These are phyloP conservation scores for Dioscorea dumetorum DNA, from an alignment of 106 monocot species.

Conservation along the genomic window DNA sequence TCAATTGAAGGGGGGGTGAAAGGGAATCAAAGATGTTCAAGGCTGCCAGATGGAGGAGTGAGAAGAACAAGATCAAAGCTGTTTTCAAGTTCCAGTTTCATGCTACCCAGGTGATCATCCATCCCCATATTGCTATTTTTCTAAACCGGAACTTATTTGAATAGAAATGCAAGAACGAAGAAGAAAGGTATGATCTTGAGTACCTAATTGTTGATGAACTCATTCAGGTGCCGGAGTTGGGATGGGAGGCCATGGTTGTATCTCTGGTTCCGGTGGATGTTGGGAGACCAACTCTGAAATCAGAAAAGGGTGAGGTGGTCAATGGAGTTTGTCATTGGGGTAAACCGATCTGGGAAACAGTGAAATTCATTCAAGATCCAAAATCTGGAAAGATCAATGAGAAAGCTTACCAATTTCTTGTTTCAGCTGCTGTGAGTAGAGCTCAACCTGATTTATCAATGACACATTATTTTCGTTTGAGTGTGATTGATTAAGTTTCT, in stretches of 20 bases:
- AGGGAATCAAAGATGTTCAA: slow-evolving; percentile 68
- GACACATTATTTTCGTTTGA: no score
- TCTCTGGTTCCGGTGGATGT: slow-evolving; percentile 61
- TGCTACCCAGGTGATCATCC: slow-evolving; percentile 48
- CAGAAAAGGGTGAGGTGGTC: slow-evolving; percentile 53
- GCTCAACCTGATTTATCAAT: neutral
- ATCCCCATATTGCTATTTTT: no score
- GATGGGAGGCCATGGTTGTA: slow-evolving; percentile 67
- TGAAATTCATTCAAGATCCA: slow-evolving; percentile 46
- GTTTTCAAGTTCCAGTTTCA: slow-evolving; percentile 84
- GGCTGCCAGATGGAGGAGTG: slow-evolving; percentile 70
- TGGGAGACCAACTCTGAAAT: slow-evolving; percentile 60
- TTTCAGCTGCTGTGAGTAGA: slow-evolving; percentile 45
- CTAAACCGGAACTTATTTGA: neutral
- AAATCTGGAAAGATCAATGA: slow-evolving; percentile 73
- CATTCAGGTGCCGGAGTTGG: slow-evolving; percentile 44
- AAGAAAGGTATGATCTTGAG: neutral
- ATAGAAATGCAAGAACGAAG: neutral
- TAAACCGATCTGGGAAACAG: slow-evolving; percentile 61
- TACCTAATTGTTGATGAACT: neutral
- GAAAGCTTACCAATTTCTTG: slow-evolving; percentile 66
- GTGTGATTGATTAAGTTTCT: neutral
- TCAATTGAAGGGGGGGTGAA: neutral
- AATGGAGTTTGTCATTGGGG: slow-evolving; percentile 57
- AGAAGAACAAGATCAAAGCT: slow-evolving; percentile 85